Evolutionary conservation across 768 basidiomycete genomes (phyloP).

Genomic region (Exsudoporus frostii): DNA sequence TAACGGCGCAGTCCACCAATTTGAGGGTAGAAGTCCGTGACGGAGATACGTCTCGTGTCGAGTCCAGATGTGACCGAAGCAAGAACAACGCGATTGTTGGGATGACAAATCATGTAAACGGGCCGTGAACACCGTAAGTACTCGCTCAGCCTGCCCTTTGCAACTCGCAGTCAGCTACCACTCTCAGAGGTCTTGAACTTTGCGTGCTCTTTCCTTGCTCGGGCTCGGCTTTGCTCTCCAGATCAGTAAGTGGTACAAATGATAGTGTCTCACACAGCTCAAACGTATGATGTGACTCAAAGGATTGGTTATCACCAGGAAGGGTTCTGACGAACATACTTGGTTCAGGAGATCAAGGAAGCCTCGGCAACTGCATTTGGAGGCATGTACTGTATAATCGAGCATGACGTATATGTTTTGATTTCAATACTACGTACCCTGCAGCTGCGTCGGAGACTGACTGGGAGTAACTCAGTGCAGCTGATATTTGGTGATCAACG

Average conservation of each 20-base stretch:
- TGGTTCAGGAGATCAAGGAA: conserved; percentile 16
- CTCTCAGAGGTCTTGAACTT: too few species aligned
- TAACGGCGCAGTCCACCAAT: not conserved
- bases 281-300: not conserved
- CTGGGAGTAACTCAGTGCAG: not conserved
- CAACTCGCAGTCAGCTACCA: too few species aligned
- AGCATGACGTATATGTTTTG: not conserved
- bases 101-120: too few species aligned
- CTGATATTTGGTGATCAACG: not conserved
- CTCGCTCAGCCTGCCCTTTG: too few species aligned
- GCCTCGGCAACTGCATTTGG: conserved; percentile 19
- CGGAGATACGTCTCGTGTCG: conserved; percentile 1
- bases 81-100: too few species aligned
- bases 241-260: not conserved
- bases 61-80: not conserved
- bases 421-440: not conserved
- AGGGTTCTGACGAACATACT: not conserved
- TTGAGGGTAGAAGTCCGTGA: not conserved
- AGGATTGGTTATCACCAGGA: not conserved
- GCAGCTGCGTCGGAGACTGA: conserved; percentile 20
- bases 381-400: conserved; percentile 8
- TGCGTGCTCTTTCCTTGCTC: too few species aligned
- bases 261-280: not conserved
- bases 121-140: too few species aligned
- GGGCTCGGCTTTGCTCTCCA: not conserved